Conservation (phyloP, 176 grass and related monocot species). For the Alloteropsis semialata region DNA sequence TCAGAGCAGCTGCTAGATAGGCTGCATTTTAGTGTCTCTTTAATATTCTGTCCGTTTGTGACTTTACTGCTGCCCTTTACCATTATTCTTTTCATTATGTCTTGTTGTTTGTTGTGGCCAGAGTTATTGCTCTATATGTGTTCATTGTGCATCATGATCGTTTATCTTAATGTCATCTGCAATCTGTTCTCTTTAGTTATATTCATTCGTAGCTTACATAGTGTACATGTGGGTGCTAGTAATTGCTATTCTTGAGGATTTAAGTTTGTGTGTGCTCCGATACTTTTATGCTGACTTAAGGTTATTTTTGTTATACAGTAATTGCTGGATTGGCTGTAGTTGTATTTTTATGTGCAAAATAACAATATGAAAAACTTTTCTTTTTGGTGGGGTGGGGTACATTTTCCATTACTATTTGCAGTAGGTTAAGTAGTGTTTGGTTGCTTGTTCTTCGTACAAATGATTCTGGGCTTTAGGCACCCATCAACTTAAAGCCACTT, state of each 20-base stretch:
- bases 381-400: background rate
- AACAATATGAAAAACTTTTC: background rate
- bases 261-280: background rate
- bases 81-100: background rate
- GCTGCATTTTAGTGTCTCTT: background rate
- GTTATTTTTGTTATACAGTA: background rate
- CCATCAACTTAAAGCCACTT: background rate
- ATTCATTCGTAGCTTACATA: background rate
- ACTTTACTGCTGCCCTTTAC: background rate
- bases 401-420: slow-evolving; percentile 12
- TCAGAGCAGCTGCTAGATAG: background rate
- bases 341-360: background rate
- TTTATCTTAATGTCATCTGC: background rate
- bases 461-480: background rate
- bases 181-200: background rate
- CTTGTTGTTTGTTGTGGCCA: background rate
- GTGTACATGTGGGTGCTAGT: background rate
- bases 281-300: slow-evolving; percentile 11
- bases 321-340: background rate
- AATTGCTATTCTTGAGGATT: background rate
- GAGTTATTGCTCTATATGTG: background rate
- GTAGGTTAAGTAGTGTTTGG: slow-evolving; percentile 19
- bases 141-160: background rate
- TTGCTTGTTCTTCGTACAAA: background rate
- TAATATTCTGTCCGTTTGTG: background rate